Percentiles rank a stretch among this genome's conserved stretches.
phyloP scores from a whole-genome alignment of 345 rosid genomes.

The Syzygium aqueum region DNA sequence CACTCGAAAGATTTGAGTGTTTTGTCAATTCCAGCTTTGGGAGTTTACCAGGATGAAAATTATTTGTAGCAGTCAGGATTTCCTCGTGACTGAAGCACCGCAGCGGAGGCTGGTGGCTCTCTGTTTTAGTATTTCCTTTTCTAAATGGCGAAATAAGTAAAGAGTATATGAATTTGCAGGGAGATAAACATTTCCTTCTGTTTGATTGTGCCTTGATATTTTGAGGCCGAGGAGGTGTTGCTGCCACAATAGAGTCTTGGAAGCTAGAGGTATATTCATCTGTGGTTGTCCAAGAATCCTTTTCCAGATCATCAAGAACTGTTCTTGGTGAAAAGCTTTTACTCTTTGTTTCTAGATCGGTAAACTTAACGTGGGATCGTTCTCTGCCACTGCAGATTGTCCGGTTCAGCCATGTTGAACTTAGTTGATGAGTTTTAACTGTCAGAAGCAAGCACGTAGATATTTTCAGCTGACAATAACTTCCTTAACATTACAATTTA shows the following conservation, averaged over 20 bases:
- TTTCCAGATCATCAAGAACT: slow-evolving; percentile 36
- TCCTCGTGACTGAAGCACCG: slow-evolving; percentile 66
- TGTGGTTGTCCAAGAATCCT: slow-evolving; percentile 39
- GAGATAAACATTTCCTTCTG: slow-evolving; percentile 27
- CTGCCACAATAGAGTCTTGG: slow-evolving; percentile 33
- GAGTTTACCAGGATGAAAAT: slow-evolving; percentile 53
- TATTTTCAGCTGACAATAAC: not conserved
- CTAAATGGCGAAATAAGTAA: slow-evolving; percentile 45
- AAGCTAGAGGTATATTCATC: slow-evolving; percentile 49
- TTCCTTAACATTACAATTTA: not conserved
- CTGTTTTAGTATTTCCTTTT: slow-evolving; percentile 25
- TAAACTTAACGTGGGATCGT: slow-evolving; percentile 6
- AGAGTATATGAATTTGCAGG: slow-evolving; percentile 40
- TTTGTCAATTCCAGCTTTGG: not conserved
- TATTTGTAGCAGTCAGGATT: slow-evolving; percentile 61
- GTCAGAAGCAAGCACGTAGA: not conserved
- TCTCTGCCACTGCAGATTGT: not conserved
- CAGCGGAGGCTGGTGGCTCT: slow-evolving; percentile 40
- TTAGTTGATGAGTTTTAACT: slow-evolving; percentile 19
- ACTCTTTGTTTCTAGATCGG: slow-evolving; percentile 5
- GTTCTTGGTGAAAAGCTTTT: slow-evolving; percentile 51
- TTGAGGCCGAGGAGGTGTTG: slow-evolving; percentile 29
- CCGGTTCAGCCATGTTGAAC: slow-evolving; percentile 13
- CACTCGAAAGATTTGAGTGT: not conserved
- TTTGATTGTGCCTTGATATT: slow-evolving; percentile 9